These are phyloP conservation scores for Nidularia sp. DNA, from an alignment of 768 basidiomycete genomes.

Conservation along the genomic window DNA sequence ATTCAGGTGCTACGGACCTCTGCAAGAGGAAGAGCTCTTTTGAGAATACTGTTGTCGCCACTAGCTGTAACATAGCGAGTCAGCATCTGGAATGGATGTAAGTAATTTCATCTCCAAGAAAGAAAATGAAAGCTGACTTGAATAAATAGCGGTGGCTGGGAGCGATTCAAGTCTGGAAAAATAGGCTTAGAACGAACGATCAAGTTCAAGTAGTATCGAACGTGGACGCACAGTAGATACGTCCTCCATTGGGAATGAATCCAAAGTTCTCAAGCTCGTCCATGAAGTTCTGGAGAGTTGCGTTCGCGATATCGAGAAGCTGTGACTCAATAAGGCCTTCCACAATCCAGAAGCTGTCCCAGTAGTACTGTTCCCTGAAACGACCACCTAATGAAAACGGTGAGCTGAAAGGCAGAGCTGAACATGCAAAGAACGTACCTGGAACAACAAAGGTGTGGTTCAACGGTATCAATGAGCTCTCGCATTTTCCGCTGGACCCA, in stretches of 20 bases:
- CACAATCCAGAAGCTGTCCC: constrained; percentile 80
- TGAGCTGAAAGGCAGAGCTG: too few relatives aligned
- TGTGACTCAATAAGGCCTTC: constrained; percentile 83
- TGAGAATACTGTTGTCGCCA: constrained; percentile 71
- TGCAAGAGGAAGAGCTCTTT: constrained; percentile 78
- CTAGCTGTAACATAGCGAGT: constrained; percentile 73
- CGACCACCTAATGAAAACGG: constrained; percentile 30
- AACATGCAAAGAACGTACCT: constrained; percentile 18
- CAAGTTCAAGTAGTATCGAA: constrained; percentile 5
- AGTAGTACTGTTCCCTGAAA: constrained; percentile 79
- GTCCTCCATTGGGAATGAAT: constrained; percentile 92
- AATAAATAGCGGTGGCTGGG: constrained; percentile 90
- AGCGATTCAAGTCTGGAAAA: constrained; percentile 70
- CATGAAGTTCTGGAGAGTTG: constrained; percentile 91
- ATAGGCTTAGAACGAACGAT: not conserved
- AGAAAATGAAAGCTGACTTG: too few relatives aligned
- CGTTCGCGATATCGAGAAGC: constrained; percentile 68
- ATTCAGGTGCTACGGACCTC: constrained; percentile 43
- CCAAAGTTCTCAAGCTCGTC: constrained; percentile 82
- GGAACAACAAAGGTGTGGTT: constrained; percentile 92
- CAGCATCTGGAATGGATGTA: constrained; percentile 63
- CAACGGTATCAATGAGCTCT: constrained; percentile 83
- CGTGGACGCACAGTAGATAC: constrained; percentile 68
- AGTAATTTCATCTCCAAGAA: too few relatives aligned
- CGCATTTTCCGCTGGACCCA: constrained; percentile 52